Percentiles rank a stretch among this genome's conserved stretches.
Conservation (phyloP, 129 eudicot genomes). For the Centaurea solstitialis region DNA sequence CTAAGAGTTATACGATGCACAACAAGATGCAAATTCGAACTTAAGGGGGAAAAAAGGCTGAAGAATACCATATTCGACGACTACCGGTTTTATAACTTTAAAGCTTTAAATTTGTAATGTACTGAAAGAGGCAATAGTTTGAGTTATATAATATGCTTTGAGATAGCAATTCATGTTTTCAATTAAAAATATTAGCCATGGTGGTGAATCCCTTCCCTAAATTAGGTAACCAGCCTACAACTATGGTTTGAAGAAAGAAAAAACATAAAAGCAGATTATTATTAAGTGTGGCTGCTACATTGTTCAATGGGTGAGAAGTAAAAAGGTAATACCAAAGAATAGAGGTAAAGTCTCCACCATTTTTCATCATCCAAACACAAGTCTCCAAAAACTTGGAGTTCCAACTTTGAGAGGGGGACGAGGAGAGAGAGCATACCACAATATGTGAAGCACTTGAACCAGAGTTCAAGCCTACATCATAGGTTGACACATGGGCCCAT, state of each 20-base stretch:
- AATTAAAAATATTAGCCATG: background rate
- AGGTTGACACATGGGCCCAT: slow-evolving; percentile 89
- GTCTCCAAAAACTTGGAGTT: background rate
- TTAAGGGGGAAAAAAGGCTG: background rate
- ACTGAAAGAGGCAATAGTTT: background rate
- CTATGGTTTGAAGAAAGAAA: background rate
- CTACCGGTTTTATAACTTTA: background rate
- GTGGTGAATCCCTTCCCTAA: background rate
- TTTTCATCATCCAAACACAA: background rate
- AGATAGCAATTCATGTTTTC: background rate
- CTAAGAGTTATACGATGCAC: background rate
- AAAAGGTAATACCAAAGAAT: background rate
- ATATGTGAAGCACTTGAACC: slow-evolving; percentile 91
- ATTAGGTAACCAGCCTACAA: background rate
- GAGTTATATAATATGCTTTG: background rate
- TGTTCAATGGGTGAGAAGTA: background rate
- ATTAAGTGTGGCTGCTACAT: background rate
- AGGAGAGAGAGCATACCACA: slow-evolving; percentile 51
- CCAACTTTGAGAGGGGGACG: slow-evolving; percentile 4
- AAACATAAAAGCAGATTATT: background rate
- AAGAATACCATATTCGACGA: background rate
- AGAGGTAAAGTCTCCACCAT: background rate
- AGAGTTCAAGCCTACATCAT: slow-evolving; percentile 78
- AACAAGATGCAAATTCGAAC: background rate
- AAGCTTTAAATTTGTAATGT: background rate